Conservation (phyloP, 768 basidiomycete genomes). For the Mycena pura region DNA sequence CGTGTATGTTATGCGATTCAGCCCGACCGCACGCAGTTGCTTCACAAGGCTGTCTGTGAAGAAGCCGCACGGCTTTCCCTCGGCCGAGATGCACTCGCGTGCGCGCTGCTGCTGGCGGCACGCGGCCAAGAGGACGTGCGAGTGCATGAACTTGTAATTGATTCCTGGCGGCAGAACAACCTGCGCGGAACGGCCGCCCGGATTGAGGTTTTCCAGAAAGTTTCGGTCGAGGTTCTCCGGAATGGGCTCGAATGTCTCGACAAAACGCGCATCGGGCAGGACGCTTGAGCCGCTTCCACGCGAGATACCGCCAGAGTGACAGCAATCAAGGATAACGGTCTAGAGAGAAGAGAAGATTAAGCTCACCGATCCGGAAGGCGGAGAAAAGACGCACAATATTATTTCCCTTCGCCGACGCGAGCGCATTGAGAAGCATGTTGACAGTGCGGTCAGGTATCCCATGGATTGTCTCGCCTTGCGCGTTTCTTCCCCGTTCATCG, state of each 20-base stretch:
- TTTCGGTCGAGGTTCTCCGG: slow-evolving; percentile 11
- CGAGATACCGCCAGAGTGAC: slow-evolving; percentile 7
- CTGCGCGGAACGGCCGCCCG: not conserved
- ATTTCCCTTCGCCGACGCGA: slow-evolving; percentile 22
- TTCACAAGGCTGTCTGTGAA: slow-evolving; percentile 22
- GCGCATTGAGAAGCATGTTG: slow-evolving; percentile 8
- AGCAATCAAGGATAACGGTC: slow-evolving; percentile 26
- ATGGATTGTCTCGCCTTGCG: not conserved
- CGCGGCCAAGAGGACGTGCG: slow-evolving; percentile 27
- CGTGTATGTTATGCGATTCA: slow-evolving; percentile 17
- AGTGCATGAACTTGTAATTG: slow-evolving; percentile 15
- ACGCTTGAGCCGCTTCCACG: not conserved
- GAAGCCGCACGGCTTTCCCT: slow-evolving; percentile 16
- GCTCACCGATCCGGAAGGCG: not conserved
- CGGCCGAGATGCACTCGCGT: slow-evolving; percentile 16
- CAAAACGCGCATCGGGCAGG: slow-evolving; percentile 5
- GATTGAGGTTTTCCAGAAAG: too few species aligned
- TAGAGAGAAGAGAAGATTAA: not conserved
- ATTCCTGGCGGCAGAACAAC: slow-evolving; percentile 8
- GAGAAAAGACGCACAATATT: slow-evolving; percentile 14
- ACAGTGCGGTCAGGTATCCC: slow-evolving; percentile 23
- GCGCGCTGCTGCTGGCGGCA: slow-evolving; percentile 22
- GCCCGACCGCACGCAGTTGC: slow-evolving; percentile 5
- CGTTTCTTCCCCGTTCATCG: slow-evolving; percentile 5
- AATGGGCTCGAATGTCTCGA: slow-evolving; percentile 10